Evolutionary conservation across 2,329 filamentous ascomycete genomes (phyloP).

Genomic region (Fusarium agapanthi): DNA sequence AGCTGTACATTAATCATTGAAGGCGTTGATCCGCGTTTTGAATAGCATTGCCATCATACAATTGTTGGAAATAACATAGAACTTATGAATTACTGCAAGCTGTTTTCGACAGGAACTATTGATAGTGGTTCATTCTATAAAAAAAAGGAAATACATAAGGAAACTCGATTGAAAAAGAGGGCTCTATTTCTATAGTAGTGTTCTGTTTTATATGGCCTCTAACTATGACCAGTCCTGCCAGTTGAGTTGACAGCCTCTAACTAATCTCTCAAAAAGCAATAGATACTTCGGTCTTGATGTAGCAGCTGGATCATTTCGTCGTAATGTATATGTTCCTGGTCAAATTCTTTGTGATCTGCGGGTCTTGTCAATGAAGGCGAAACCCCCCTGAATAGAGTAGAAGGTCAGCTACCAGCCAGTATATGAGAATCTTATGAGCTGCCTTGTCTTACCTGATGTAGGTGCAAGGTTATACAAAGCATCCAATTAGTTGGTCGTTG

Average conservation of each 20-base stretch:
- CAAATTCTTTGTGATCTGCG: background rate
- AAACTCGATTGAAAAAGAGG: background rate
- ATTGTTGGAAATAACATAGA: constrained; percentile 1
- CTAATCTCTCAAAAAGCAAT: background rate
- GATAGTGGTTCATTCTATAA: background rate
- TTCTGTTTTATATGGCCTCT: background rate
- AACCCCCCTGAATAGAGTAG: background rate
- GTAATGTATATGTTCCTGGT: too few relatives aligned
- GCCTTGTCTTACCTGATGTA: background rate
- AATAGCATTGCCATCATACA: constrained; percentile 11
- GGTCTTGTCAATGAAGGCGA: background rate
- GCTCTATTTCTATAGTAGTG: background rate
- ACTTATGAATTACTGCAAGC: background rate
- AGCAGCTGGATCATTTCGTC: background rate
- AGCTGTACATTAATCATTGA: constrained; percentile 28
- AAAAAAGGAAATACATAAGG: too few relatives aligned
- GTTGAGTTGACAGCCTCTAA: background rate
- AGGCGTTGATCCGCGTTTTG: constrained; percentile 21
- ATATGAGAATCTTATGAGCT: background rate
- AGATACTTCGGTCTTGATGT: background rate
- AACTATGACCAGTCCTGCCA: background rate
- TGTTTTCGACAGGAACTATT: too few relatives aligned
- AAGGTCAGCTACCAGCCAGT: background rate
- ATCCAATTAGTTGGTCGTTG: background rate
- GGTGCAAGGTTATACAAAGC: too few relatives aligned